Evolutionary conservation across 768 basidiomycete genomes (phyloP).

Genomic region (Hydnomerulius pinastri): DNA sequence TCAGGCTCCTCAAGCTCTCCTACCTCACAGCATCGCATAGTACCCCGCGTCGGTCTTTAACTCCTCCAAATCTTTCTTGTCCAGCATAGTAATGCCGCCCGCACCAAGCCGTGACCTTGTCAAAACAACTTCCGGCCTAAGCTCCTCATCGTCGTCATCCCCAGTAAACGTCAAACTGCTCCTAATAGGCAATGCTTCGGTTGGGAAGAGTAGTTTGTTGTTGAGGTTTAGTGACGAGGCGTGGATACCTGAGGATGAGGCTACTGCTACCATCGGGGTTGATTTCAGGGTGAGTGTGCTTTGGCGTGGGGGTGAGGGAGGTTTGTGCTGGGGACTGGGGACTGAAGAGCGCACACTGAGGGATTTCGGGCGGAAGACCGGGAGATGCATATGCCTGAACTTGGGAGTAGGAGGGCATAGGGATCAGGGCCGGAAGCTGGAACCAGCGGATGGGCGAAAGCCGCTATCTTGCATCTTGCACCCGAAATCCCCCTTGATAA

Average conservation of each 20-base stretch:
- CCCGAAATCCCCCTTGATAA: too few species aligned
- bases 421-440: too few species aligned
- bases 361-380: too few species aligned
- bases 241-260: constrained; percentile 91
- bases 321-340: constrained; percentile 1
- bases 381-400: too few species aligned
- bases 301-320: neutral
- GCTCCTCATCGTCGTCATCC: constrained; percentile 24
- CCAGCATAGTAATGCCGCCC: constrained; percentile 14
- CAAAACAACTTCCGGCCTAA: constrained; percentile 23
- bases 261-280: constrained; percentile 82
- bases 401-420: too few species aligned
- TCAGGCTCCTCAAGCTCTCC: neutral
- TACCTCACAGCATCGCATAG: neutral
- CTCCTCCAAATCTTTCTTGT: neutral
- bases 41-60: neutral
- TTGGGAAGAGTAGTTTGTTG: constrained; percentile 90
- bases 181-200: constrained; percentile 85
- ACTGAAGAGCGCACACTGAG: too few species aligned
- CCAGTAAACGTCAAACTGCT: constrained; percentile 79
- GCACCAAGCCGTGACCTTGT: neutral
- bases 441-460: too few species aligned
- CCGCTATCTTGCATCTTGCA: too few species aligned
- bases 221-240: constrained; percentile 97
- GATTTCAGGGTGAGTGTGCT: constrained; percentile 73